Base-by-base conservation (phyloP, 192 early-diverging fungal genomes). In the Mortierella claussenii region DNA sequence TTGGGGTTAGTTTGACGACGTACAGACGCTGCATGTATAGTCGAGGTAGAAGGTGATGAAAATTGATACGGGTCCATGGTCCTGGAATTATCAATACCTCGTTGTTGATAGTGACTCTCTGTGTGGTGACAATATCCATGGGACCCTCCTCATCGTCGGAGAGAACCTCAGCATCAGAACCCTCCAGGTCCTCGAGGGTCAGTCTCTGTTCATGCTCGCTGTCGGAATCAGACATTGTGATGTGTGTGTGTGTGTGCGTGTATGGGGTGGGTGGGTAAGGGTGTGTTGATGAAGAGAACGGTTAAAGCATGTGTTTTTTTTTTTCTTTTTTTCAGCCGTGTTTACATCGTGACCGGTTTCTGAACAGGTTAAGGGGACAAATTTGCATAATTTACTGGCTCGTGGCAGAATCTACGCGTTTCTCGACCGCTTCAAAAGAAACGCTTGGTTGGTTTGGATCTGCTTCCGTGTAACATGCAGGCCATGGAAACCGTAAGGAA, bases 191-290 rank as follows among this genome's bases (percentile, higher is more conserved):
- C 51, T 76, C 73, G 26, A 76, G 51, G 20, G 73, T 76, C 6
- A 67, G 58, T 66, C 53, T 61, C 40, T 76, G 64, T 47, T 76
- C 73, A 28, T 76, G 42, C n/a, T 76, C 73, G 59, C 73, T 76
- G 27, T 76, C 73, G 42, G 73, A 76, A 60, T 67, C 64, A 49
- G 73, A 76, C 73, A 76, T 76, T 31, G 27, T 32, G 36, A 3
- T 4, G 13, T 17, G 10, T 58, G n/a, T 28, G 36, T 60, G 17
- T 4, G 13, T 36, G 17, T 52, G 13, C 30, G 36, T 47, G 31
- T 27, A 55, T 31, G 58, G n/a, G 20, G 55, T 60, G 43, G 18
- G 65, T 20, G 56, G 58, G 45, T 28, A 59, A 55, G 48, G 40
- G 32, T 51, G 43, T 47, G 27, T 45, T 60, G 54, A 34, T 17